Percentiles rank a stretch among this genome's conserved stretches.
Evolutionary conservation across 164 flowering plant species (phyloP).

Genomic region (Warburgia ugandensis): DNA sequence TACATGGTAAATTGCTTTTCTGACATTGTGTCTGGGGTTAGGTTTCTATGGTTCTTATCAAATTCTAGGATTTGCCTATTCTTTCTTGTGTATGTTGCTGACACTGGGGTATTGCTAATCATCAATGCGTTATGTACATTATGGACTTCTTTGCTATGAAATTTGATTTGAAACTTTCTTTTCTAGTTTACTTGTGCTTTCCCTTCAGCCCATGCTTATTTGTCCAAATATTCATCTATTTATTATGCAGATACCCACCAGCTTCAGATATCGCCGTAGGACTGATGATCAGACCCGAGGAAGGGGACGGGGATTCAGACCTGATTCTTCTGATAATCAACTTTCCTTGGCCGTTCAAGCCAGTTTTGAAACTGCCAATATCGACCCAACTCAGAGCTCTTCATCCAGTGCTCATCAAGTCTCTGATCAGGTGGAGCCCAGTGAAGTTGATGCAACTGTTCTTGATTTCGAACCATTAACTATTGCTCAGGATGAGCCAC

Average conservation of each 20-base stretch:
- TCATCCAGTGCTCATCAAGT: slow-evolving; percentile 22
- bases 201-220: background rate
- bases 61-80: too few species aligned
- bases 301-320: slow-evolving; percentile 43
- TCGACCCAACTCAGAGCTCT: slow-evolving; percentile 24
- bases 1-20: too few species aligned
- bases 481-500: slow-evolving; percentile 33
- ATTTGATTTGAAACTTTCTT: too few species aligned
- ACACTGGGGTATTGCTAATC: too few species aligned
- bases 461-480: slow-evolving; percentile 48
- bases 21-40: too few species aligned
- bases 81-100: too few species aligned
- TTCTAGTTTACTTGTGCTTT: background rate
- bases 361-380: slow-evolving; percentile 43
- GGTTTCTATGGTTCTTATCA: too few species aligned
- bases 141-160: too few species aligned
- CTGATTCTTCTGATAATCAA: slow-evolving; percentile 47
- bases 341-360: slow-evolving; percentile 64
- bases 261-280: slow-evolving; percentile 52
- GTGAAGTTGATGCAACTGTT: slow-evolving; percentile 35
- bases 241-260: slow-evolving; percentile 70
- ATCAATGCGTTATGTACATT: too few species aligned
- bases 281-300: slow-evolving; percentile 60
- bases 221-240: too few species aligned
- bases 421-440: slow-evolving; percentile 23